These are phyloP conservation scores for Talaromyces sp. DNA, from an alignment of 2,329 filamentous ascomycete genomes.

Conservation along the genomic window DNA sequence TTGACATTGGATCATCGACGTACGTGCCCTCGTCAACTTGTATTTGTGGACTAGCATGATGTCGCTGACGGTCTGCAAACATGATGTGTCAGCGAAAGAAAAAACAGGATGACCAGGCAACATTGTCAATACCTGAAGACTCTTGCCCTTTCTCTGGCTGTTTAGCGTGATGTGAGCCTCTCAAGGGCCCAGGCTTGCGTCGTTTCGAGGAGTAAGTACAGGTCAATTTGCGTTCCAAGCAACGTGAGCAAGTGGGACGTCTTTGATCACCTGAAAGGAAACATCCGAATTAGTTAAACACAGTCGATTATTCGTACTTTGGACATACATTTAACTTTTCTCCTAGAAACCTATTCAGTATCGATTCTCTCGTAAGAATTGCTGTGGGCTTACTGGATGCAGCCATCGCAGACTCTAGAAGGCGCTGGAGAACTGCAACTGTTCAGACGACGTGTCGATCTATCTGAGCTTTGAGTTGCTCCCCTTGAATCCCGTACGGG, in stretches of 20 bases:
- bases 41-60: not conserved
- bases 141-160: not conserved
- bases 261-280: slow-evolving; percentile 29
- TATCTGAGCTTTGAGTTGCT: not conserved
- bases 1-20: not conserved
- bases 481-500: not conserved
- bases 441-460: not conserved
- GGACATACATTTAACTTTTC: slow-evolving; percentile 14
- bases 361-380: too few relatives aligned
- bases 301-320: not conserved
- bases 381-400: slow-evolving; percentile 21
- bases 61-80: not conserved
- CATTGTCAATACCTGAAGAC: not conserved
- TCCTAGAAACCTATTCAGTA: too few relatives aligned
- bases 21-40: not conserved
- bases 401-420: slow-evolving; percentile 20
- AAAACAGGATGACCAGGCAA: not conserved
- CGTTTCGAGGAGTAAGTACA: slow-evolving; percentile 31
- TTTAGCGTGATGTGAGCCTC: slow-evolving; percentile 25
- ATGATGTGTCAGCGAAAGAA: not conserved
- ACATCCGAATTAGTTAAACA: not conserved
- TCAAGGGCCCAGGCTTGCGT: slow-evolving; percentile 32
- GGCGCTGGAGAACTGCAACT: not conserved
- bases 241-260: slow-evolving; percentile 35
- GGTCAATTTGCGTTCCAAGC: slow-evolving; percentile 25